Base-by-base conservation (phyloP, 441 rosid species). In the Populus hybrid region DNA sequence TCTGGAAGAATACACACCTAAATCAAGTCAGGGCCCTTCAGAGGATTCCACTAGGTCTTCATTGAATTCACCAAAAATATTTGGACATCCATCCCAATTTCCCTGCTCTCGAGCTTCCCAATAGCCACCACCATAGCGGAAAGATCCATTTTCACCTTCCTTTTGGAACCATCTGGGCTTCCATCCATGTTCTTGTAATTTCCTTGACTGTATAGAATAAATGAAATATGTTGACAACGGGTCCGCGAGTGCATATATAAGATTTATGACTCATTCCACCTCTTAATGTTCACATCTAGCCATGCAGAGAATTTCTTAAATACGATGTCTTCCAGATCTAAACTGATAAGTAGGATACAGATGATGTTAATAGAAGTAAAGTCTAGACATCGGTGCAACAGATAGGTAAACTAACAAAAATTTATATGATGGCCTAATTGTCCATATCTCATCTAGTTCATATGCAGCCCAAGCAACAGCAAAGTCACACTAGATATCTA, bases 171-270 rank as follows among this genome's bases (percentile, higher is more conserved):
- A 96, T 85, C 89, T 88, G 5, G 99, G 96, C 78, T 84, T 89
- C 99, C 99, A 94, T 75, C 99, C 98, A 53, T 89, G 89, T 85
- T 94, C 98, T 83, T 96, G 98, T 80, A 94, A 78, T 81, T 91
- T 90, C 77, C 93, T 89, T 53, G 98, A 92, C 99, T 96, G 91
- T 78, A 67, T 12, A 46, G 34, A 40, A 75, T 16, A 11, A 50
- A 46, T 38, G 50, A 75, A 16, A 11, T 35, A 10, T 3, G 50
- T 0, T 46, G 57, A 46, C 57, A 46, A 14, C 57, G 16, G 57
- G 18, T 46, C 5, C 1, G 57, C 19, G 0, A 4, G 57, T 12
- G 2, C 57, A 46, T 46, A 46, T 46, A 46, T 46, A 46, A 38
- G 42, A 38, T 38, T 38, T 38, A 38, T 3, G 12, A 63, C 11